Evolutionary conservation across 1,284 basidiomycete species (phyloP).

Genomic region (Irpex rosettiformis): DNA sequence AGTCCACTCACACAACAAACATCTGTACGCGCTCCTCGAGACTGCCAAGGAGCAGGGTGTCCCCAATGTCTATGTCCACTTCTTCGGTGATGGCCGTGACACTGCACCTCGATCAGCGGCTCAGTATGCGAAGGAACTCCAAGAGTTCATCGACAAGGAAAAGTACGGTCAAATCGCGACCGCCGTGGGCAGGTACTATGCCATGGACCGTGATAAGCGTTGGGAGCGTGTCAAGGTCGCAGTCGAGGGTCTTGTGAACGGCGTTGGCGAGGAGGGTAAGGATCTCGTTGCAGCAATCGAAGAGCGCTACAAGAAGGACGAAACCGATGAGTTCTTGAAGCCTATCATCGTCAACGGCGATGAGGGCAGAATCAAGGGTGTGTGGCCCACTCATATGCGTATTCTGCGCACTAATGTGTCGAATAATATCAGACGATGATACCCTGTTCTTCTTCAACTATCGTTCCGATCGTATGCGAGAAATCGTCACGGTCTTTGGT

Average conservation of each 20-base stretch:
- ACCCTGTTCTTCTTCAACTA: constrained; percentile 95
- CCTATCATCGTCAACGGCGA: constrained; percentile 84
- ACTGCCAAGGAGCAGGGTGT: constrained; percentile 82
- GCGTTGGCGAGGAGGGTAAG: constrained; percentile 63
- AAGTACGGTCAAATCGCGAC: constrained; percentile 76
- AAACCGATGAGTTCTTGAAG: constrained; percentile 92
- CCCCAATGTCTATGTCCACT: constrained; percentile 85
- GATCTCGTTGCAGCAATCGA: constrained; percentile 69
- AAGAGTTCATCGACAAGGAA: constrained; percentile 75
- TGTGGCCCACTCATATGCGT: neutral
- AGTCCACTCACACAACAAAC: constrained; percentile 90
- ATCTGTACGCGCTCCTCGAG: constrained; percentile 84
- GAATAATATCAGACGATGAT: constrained; percentile 46
- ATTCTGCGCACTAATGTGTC: neutral
- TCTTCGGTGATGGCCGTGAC: constrained; percentile 88
- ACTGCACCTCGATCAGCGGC: constrained; percentile 78
- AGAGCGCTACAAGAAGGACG: constrained; percentile 72
- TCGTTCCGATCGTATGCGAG: constrained; percentile 90
- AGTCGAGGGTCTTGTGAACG: constrained; percentile 77
- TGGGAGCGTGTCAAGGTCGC: constrained; percentile 92
- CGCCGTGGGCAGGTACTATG: constrained; percentile 86
- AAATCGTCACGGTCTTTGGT: constrained; percentile 79
- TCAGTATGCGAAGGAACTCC: constrained; percentile 71
- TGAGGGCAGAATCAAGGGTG: constrained; percentile 78
- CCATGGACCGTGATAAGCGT: constrained; percentile 94